Percentiles rank a stretch among this genome's conserved stretches.
Evolutionary conservation across 2,329 filamentous ascomycete species (phyloP).

Genomic region (Pyrenophora teres): DNA sequence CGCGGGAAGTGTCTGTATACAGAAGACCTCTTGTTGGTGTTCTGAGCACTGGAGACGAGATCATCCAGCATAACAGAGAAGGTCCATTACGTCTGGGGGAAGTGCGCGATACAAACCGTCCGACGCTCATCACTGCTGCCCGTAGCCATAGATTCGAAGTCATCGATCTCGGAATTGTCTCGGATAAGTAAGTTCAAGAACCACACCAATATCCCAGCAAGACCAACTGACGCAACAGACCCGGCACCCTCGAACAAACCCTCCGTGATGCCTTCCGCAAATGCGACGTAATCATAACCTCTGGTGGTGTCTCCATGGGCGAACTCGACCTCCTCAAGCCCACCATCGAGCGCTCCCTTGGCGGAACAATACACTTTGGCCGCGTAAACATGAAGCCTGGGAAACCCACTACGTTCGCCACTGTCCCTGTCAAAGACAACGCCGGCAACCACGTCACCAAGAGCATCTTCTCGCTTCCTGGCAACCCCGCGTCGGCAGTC

Average conservation of each 20-base stretch:
- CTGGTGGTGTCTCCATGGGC: constrained; percentile 95
- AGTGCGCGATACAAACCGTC: constrained; percentile 91
- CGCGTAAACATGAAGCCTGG: constrained; percentile 97
- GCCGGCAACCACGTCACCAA: constrained; percentile 64
- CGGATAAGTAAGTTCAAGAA: constrained; percentile 60
- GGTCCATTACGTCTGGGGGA: constrained; percentile 73
- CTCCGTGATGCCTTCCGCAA: constrained; percentile 74
- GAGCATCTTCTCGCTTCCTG: constrained; percentile 86
- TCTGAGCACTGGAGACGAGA: constrained; percentile 92
- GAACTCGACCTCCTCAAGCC: constrained; percentile 96
- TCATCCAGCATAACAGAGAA: constrained; percentile 72
- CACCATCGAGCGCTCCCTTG: constrained; percentile 86
- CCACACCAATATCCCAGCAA: not conserved
- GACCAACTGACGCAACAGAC: constrained; percentile 47
- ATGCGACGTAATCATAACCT: constrained; percentile 85
- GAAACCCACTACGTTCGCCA: constrained; percentile 96
- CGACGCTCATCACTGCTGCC: constrained; percentile 80
- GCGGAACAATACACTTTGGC: constrained; percentile 94
- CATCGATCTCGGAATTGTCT: constrained; percentile 84
- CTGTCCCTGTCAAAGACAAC: constrained; percentile 66
- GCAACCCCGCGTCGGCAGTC: constrained; percentile 90
- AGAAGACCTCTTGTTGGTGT: constrained; percentile 80
- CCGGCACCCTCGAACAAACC: constrained; percentile 73
- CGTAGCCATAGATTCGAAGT: constrained; percentile 75
- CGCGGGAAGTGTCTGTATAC: constrained; percentile 71